phyloP scores from a whole-genome alignment of 2,329 filamentous ascomycete species.

The Cytospora piceicola region DNA sequence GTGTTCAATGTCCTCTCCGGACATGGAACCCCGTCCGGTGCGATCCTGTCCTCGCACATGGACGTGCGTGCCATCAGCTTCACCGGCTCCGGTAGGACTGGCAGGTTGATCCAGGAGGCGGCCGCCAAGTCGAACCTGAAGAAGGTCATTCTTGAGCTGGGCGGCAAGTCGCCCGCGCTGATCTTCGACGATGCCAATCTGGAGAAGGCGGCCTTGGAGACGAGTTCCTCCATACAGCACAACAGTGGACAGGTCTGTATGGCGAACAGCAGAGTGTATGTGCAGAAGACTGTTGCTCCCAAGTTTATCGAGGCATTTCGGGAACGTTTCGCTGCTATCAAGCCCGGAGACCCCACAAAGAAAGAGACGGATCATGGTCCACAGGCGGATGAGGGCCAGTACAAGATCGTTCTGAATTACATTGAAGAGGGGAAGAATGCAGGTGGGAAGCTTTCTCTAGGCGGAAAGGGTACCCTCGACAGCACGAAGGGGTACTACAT shows the following conservation, averaged over 20 bases:
- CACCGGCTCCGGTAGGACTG: constrained; percentile 74
- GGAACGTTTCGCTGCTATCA: constrained; percentile 46
- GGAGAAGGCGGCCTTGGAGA: constrained; percentile 62
- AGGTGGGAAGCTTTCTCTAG: constrained; percentile 40
- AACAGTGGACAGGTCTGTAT: constrained; percentile 65
- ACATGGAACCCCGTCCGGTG: constrained; percentile 67
- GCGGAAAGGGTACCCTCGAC: constrained; percentile 38
- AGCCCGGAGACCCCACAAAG: constrained; percentile 43
- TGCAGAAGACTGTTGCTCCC: constrained; percentile 53
- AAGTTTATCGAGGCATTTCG: constrained; percentile 65
- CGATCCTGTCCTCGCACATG: constrained; percentile 68
- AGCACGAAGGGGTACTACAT: constrained; percentile 45
- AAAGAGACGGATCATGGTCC: constrained; percentile 47
- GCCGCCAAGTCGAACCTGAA: constrained; percentile 67
- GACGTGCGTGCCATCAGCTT: constrained; percentile 76
- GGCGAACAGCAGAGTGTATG: constrained; percentile 61
- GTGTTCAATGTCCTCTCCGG: constrained; percentile 77
- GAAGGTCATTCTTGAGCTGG: constrained; percentile 68
- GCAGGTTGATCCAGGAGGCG: constrained; percentile 72
- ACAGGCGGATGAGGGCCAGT: constrained; percentile 55
- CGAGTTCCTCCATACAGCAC: constrained; percentile 50
- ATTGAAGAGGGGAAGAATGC: constrained; percentile 49
- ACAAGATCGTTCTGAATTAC: constrained; percentile 50
- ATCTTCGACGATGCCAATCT: constrained; percentile 69
- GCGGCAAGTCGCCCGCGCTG: constrained; percentile 69